Evolutionary conservation across 2,329 filamentous ascomycete species (phyloP).

Genomic region (Neonectria ditissima): DNA sequence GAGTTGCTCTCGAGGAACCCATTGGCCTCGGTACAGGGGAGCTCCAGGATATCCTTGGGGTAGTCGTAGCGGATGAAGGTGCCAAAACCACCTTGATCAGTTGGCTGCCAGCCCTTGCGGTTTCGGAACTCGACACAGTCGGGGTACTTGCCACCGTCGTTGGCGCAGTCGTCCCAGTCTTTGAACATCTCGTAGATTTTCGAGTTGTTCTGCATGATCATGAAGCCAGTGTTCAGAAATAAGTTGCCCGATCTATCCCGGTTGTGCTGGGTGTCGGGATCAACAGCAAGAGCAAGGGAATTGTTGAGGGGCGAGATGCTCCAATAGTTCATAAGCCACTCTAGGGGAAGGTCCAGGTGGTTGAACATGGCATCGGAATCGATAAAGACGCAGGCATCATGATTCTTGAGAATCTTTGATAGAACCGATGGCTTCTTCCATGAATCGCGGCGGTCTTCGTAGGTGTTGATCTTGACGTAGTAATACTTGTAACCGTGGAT

Average conservation of each 20-base stretch:
- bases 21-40: conserved; percentile 57
- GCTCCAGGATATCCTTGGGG: conserved; percentile 52
- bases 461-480: conserved; percentile 53
- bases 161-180: conserved; percentile 59
- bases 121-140: conserved; percentile 54
- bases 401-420: conserved; percentile 55
- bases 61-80: conserved; percentile 57
- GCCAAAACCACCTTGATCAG: conserved; percentile 57
- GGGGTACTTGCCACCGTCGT: conserved; percentile 52
- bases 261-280: conserved; percentile 53
- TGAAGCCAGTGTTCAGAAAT: conserved; percentile 65
- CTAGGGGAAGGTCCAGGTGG: conserved; percentile 57
- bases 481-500: conserved; percentile 62
- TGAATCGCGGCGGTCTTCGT: conserved; percentile 54
- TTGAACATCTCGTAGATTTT: conserved; percentile 60
- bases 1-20: conserved; percentile 53
- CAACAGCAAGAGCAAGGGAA: conserved; percentile 56
- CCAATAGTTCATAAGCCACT: conserved; percentile 63
- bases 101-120: conserved; percentile 50
- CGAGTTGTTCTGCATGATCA: conserved; percentile 62
- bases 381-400: conserved; percentile 57
- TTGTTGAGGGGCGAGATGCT: conserved; percentile 51
- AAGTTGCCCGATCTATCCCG: conserved; percentile 52
- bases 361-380: conserved; percentile 60
- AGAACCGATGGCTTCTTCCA: conserved; percentile 60